Base-by-base conservation (phyloP, 257 asterid genomes). In the Rhazya stricta region DNA sequence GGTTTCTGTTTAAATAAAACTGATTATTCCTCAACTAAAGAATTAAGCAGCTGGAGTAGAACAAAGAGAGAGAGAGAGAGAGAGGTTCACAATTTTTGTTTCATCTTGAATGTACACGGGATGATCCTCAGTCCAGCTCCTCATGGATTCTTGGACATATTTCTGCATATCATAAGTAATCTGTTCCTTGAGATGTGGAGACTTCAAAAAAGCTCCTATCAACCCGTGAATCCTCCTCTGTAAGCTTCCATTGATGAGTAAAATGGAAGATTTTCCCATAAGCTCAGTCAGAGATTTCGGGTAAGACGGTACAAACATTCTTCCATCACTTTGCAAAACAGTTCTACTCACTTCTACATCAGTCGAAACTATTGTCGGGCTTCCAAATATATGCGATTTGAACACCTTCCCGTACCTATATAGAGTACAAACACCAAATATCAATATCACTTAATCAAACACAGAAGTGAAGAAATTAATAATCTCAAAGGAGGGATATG, bases 401-500 rank as follows among this genome's bases (percentile, higher is more conserved):
- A 93, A 93, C 75, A 93, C 96, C 72, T 88, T 89, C 78, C 98
- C 98, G 66, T 91, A 89, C 92, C 98, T 93, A 25, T n/a, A n/a
- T 1, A 4, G 43, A 39, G 4, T 39, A 39, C 43, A 1, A 39
- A 23, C 13, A 29, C 77, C 43, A 63, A 34, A 51, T 0, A 51
- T 3, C 65, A 75, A 27, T 13, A 34, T 25, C 39, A 62, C 13
- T 18, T 62, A 12, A n/a, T 9, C 48, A 36, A 61, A 0, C 72
- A 41, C 4, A 25, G n/a, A 34, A 9, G 11, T 4, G 8, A 61
- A 30, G 23, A 1, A 23, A 58, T 12, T 25, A 25, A 9, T 58
- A 0, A 9, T 23, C 65, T 12, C 9, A 58, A 58, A 29, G 36
- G 36, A 30, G 68, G 36, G 36, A 30, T 9, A 1, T 61, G 21